Evolutionary conservation across 116 monocot genomes (phyloP), one percentile per base, ranked within the genome.

Genomic region (Thalassia testudinum): DNA sequence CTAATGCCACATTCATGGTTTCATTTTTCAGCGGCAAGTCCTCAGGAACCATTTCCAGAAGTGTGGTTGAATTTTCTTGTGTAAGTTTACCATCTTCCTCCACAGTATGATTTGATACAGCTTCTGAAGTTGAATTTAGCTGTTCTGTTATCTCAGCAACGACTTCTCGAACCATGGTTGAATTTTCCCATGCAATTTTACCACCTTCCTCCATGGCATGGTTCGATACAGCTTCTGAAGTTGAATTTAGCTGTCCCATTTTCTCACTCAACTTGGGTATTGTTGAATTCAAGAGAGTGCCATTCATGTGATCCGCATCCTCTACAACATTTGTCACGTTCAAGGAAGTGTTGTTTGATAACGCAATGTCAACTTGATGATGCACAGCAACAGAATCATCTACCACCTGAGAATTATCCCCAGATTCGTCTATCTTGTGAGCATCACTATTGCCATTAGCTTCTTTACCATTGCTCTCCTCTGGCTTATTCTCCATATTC

Each of bases 371-470:
- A 26, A 10, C 7, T 21, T 5, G 23, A 17, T 52, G 16, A 2
- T 5, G 1, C 14, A 52, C 13, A 27, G 21, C 50, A 62, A 50
- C 30, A 60, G 49, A 60, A 38, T 58, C 58, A 59, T 59, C 52
- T 16, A 17, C 50, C 43, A 42, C 43, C 2, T 22, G 24, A 43
- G 22, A n/a, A 44, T 51, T 42, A 17, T 44, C 42, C 5, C 19
- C 45, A 4, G 50, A n/a, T 15, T 26, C 38, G 23, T 14, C 42
- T 12, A 23, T 13, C 43, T 24, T 27, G n/a, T 37, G 18, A 45
- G 15, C 22, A 23, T 23, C 55, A 44, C 24, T 29, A 22, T 56
- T 21, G 43, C 8, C 54, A 10, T 49, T 37, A 25, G 48, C 48
- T 18, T 50, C 50, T 37, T 3, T 7, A 44, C 44, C 44, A 37